phyloP scores from a whole-genome alignment of 306 rosid species.

The Sesbania bispinosa region DNA sequence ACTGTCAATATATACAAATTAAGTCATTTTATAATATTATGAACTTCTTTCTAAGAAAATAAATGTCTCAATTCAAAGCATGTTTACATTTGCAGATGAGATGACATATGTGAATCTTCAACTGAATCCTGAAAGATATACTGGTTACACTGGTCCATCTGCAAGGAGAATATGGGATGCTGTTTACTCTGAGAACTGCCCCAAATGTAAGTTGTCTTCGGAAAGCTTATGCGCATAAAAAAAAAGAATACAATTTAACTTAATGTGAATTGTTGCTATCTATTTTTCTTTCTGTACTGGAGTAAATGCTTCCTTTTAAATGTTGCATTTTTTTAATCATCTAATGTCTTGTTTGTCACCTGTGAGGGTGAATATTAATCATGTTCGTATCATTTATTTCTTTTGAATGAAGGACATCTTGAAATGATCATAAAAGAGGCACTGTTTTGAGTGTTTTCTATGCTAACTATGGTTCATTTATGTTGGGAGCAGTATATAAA shows the following conservation, averaged over 20 bases:
- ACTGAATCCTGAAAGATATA: conserved; percentile 90
- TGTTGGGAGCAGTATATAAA: conserved; percentile 9
- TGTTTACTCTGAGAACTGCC: conserved; percentile 90
- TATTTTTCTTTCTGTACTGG: background rate
- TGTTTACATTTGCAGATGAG: conserved; percentile 58
- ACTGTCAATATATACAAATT: background rate
- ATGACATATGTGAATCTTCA: conserved; percentile 96
- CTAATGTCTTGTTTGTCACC: background rate
- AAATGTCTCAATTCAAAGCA: background rate
- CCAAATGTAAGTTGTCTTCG: conserved; percentile 65
- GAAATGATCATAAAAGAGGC: background rate
- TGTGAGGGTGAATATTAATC: background rate
- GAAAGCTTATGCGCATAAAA: background rate
- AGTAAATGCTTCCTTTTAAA: background rate
- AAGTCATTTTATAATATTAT: background rate
- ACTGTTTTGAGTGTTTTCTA: background rate
- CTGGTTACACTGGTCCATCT: conserved; percentile 90
- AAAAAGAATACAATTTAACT: too few relatives aligned
- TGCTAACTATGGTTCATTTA: background rate
- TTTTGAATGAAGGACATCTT: background rate
- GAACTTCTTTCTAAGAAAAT: conserved; percentile 5
- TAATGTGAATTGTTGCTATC: too few relatives aligned
- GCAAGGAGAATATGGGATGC: conserved; percentile 98
- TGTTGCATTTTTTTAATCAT: conserved; percentile 5
- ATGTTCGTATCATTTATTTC: conserved; percentile 8